Conservation (phyloP, 108 stramenopile species). For the Nitzschia sp. region DNA sequence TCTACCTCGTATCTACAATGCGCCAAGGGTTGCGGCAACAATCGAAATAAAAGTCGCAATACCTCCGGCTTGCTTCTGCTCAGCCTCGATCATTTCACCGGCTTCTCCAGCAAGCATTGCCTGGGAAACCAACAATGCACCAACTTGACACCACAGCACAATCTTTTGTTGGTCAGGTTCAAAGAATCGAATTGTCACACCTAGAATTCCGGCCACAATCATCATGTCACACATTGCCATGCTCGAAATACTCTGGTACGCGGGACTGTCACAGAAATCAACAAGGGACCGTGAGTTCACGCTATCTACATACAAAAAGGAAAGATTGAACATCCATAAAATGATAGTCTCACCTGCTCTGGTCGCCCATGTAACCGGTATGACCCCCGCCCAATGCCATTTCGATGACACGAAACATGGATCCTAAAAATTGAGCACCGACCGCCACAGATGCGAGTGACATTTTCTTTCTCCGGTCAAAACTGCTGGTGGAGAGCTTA, state of each 20-base stretch:
- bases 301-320: not conserved
- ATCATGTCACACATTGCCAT: constrained; percentile 14
- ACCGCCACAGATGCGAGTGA: constrained; percentile 1
- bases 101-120: constrained; percentile 12
- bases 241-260: constrained; percentile 7
- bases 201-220: constrained; percentile 3
- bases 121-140: constrained; percentile 3
- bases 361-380: constrained; percentile 6
- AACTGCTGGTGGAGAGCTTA: not conserved
- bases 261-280: not conserved
- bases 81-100: constrained; percentile 11
- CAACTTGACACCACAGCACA: not conserved
- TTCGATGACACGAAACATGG: not conserved
- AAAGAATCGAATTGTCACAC: constrained; percentile 5
- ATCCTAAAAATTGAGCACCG: not conserved
- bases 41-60: constrained; percentile 15
- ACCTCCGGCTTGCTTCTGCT: constrained; percentile 6
- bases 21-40: constrained; percentile 1
- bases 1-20: too few species aligned
- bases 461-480: constrained; percentile 2
- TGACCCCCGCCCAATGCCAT: constrained; percentile 6
- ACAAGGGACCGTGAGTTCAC: too few species aligned
- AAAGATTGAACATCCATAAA: not conserved
- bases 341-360: constrained; percentile 5
- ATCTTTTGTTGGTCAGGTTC: constrained; percentile 7